Percentiles rank a stretch among this genome's conserved stretches.
Evolutionary conservation across 495 filamentous ascomycete species (phyloP).

Genomic region (Neurospora cerealis): DNA sequence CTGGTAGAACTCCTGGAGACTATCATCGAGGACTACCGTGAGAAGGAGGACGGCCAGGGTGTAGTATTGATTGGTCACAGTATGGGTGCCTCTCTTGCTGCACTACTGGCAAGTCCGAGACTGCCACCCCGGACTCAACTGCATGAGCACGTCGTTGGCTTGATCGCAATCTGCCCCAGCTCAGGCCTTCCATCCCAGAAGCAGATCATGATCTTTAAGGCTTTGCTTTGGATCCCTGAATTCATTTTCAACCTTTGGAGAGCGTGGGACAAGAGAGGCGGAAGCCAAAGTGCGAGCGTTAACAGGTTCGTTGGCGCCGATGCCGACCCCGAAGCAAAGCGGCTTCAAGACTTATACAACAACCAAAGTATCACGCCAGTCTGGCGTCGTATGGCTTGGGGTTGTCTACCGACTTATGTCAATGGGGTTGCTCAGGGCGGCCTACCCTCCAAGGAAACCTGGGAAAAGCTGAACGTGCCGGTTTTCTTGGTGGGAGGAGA

Average conservation of each 20-base stretch:
- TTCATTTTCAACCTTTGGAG: constrained; percentile 70
- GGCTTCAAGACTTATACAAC: constrained; percentile 76
- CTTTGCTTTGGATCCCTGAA: constrained; percentile 54
- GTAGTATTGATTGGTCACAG: constrained; percentile 81
- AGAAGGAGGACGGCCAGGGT: constrained; percentile 54
- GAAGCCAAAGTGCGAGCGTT: constrained; percentile 67
- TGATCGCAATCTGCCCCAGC: constrained; percentile 72
- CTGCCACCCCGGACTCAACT: constrained; percentile 34
- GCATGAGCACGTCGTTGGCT: constrained; percentile 56
- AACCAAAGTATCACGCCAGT: constrained; percentile 69
- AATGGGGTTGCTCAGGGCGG: constrained; percentile 46
- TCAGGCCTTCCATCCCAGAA: constrained; percentile 49
- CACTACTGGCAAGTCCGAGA: constrained; percentile 57
- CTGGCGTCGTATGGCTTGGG: constrained; percentile 76
- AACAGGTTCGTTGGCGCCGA: constrained; percentile 63
- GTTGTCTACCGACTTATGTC: constrained; percentile 48
- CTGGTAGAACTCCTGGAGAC: constrained; percentile 62
- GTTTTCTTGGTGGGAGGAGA: constrained; percentile 72
- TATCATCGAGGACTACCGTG: constrained; percentile 62
- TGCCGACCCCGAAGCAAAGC: constrained; percentile 65
- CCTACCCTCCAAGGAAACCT: constrained; percentile 58
- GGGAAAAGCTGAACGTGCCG: constrained; percentile 63
- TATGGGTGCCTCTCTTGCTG: constrained; percentile 73
- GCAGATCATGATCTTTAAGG: constrained; percentile 40
- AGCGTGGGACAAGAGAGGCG: constrained; percentile 72